Evolutionary conservation across 495 filamentous ascomycete species (phyloP), one percentile per base, ranked within the genome.

Genomic region (Lasiosphaeriaceae sp.): DNA sequence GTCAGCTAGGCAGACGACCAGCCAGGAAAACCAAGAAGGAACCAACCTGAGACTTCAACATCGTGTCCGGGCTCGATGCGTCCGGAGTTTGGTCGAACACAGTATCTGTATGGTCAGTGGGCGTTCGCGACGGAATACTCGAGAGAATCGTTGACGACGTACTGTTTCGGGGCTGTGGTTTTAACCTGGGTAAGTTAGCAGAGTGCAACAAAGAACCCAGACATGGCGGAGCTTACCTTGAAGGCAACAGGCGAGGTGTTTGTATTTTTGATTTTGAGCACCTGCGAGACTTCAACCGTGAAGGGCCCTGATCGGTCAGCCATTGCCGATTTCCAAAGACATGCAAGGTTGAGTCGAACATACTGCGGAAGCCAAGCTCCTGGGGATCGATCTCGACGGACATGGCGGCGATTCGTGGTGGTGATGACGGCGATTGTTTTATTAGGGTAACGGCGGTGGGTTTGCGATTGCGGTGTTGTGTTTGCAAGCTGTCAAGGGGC

Each of bases 101-200:
- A 97, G 75, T 98, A 98, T 76, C 93, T 97, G 61, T 44, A 24
- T 2, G 58, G 71, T 64, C 47, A 66, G 59, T 61, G 49, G 56
- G 47, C 34, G 21, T 51, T 7, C 16, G 31, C 16, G 23, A 20
- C 47, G n/a, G n/a, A 34, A 1, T 49, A 22, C n/a, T 39, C 19
- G 54, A 46, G 45, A 41, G 35, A 50, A 53, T 39, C 20, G 24
- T 20, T 24, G 43, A 43, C 53, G 29, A 58, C 90, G 66, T 90
- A 98, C 93, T 97, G 93, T 74, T 98, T 97, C 6, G 95, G 94
- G 24, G 95, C 95, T 55, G 94, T 98, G 39, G 94, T 98, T 85
- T 98, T 98, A 69, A 98, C 94, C 92, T 97, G 56, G 39, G 58
- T 46, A 9, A 62, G 56, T 53, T 55, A 45, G 43, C 45, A 29